Percentiles rank a stretch among this genome's conserved stretches.
Evolutionary conservation across 2,329 filamentous ascomycete genomes (phyloP).

Genomic region (Pseudogymnoascus sp.): DNA sequence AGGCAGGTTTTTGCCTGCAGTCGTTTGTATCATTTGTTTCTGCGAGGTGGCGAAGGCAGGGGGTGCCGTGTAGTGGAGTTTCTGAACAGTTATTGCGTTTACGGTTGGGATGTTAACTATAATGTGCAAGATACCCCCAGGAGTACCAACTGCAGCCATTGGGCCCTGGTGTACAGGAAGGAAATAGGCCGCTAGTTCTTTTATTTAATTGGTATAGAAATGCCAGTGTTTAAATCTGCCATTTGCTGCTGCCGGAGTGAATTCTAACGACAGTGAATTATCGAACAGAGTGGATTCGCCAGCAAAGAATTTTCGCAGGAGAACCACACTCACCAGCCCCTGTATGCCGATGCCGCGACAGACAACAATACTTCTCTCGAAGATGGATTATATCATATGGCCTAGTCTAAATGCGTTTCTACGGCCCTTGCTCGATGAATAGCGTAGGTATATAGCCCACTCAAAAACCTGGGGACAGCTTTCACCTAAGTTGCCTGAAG

Average conservation of each 20-base stretch:
- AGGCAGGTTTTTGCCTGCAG: background rate
- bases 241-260: background rate
- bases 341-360: background rate
- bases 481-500: background rate
- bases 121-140: slow-evolving; percentile 7
- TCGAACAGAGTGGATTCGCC: background rate
- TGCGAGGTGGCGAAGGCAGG: background rate
- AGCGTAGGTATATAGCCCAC: background rate
- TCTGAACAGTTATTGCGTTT: slow-evolving; percentile 5
- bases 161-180: slow-evolving; percentile 7
- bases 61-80: background rate
- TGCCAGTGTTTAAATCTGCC: background rate
- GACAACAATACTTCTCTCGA: background rate
- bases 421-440: background rate
- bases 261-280: background rate
- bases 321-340: background rate
- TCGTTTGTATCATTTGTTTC: slow-evolving; percentile 1
- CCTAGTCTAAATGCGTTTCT: background rate
- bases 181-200: background rate
- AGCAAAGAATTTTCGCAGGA: background rate
- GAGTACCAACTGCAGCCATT: slow-evolving; percentile 6
- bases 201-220: slow-evolving; percentile 1
- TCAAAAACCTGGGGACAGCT: background rate
- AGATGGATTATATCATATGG: background rate
- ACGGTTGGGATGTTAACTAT: slow-evolving; percentile 5